Conservation (phyloP, 139 green algal species). For the Chlorella vulgaris region DNA sequence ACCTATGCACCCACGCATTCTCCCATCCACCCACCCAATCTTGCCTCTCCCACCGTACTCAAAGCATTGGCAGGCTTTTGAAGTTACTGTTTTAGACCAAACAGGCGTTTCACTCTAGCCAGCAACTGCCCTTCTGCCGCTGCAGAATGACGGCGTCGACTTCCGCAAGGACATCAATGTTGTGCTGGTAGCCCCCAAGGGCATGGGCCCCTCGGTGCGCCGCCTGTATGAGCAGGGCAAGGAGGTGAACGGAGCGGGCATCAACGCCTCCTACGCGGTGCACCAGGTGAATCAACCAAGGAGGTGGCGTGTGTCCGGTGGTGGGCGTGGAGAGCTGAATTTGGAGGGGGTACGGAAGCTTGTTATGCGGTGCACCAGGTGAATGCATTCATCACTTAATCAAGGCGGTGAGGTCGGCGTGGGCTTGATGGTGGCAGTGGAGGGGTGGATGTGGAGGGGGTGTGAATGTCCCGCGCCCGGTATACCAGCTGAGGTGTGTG, state of each 20-base stretch:
- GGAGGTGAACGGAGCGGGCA: slow-evolving; percentile 96
- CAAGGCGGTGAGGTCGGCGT: no score
- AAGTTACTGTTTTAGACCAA: no score
- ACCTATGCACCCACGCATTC: neutral
- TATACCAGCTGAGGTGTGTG: neutral
- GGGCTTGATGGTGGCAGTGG: no score
- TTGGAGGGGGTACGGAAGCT: neutral
- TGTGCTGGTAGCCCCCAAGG: slow-evolving; percentile 98
- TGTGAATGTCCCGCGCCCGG: no score
- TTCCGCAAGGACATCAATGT: slow-evolving; percentile 99
- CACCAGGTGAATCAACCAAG: slow-evolving; percentile 96
- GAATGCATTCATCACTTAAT: no score
- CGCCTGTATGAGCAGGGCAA: slow-evolving; percentile 99
- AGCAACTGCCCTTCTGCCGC: neutral
- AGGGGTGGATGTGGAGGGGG: no score
- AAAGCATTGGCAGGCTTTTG: no score
- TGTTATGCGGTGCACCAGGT: neutral
- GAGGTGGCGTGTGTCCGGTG: neutral
- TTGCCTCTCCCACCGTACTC: no score
- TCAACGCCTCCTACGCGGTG: slow-evolving; percentile 99
- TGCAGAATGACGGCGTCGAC: slow-evolving; percentile 84
- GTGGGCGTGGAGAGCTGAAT: neutral
- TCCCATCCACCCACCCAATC: neutral
- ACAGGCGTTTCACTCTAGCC: no score
- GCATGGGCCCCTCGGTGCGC: slow-evolving; percentile 98